Conservation (phyloP, 139 green algal genomes). For the Tetraselmis striata region DNA sequence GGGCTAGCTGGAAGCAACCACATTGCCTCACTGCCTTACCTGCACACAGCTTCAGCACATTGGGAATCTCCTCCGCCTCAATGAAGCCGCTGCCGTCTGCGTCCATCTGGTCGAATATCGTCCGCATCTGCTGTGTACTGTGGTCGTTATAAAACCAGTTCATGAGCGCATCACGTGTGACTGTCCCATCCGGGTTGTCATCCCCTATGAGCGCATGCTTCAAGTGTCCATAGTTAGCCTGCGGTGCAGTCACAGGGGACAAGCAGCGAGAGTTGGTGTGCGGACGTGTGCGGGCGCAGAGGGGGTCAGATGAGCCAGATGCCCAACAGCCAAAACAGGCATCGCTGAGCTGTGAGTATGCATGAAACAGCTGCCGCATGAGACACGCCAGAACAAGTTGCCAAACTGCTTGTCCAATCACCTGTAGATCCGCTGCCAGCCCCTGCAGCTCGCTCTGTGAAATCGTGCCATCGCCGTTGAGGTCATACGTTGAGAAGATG, state of each 20-base stretch:
- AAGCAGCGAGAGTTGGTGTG: too few relatives aligned
- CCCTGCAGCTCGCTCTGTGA: neutral
- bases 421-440: neutral
- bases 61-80: neutral
- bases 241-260: too few relatives aligned
- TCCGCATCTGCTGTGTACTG: neutral
- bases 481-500: neutral
- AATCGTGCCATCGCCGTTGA: neutral
- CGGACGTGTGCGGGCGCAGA: too few relatives aligned
- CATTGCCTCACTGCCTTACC: too few relatives aligned
- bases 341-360: too few relatives aligned
- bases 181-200: neutral
- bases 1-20: too few relatives aligned
- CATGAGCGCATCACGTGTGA: neutral
- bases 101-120: neutral
- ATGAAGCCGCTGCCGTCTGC: neutral
- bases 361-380: too few relatives aligned
- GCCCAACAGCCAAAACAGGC: too few relatives aligned
- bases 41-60: neutral
- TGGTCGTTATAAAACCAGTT: neutral
- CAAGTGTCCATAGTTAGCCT: neutral
- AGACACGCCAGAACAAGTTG: too few relatives aligned
- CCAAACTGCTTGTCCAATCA: too few relatives aligned
- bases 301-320: too few relatives aligned
- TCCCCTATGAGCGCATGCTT: neutral